These are phyloP conservation scores for Heterobasidion irregulare DNA, from an alignment of 1,284 basidiomycete genomes.

Conservation along the genomic window DNA sequence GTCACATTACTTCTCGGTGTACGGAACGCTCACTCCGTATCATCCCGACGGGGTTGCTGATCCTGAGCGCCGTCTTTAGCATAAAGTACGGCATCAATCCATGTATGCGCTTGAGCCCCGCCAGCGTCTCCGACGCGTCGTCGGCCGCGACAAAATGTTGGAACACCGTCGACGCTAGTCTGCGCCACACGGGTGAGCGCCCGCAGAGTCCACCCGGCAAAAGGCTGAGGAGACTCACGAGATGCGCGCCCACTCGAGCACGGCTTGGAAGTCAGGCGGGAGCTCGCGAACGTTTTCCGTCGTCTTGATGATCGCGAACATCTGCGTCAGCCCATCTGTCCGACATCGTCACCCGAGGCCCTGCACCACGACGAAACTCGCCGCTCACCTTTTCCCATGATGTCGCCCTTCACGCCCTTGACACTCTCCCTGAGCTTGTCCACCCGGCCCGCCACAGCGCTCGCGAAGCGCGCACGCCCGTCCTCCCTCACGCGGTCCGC, in stretches of 20 bases:
- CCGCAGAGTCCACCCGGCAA: slow-evolving; percentile 13
- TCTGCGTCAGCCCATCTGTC: slow-evolving; percentile 76
- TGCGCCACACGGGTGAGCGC: slow-evolving; percentile 16
- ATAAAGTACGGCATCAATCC: slow-evolving; percentile 98
- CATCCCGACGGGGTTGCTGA: slow-evolving; percentile 97
- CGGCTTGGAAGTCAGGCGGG: slow-evolving; percentile 81
- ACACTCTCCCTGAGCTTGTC: slow-evolving; percentile 83
- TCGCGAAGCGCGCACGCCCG: slow-evolving; percentile 78
- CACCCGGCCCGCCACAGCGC: slow-evolving; percentile 82
- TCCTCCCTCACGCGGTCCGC: slow-evolving; percentile 88
- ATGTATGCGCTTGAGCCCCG: slow-evolving; percentile 87
- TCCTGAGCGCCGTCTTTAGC: slow-evolving; percentile 84
- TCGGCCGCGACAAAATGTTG: slow-evolving; percentile 93
- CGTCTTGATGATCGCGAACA: slow-evolving; percentile 84
- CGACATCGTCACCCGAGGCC: background rate
- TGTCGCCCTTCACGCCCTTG: slow-evolving; percentile 84
- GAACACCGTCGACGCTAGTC: slow-evolving; percentile 93
- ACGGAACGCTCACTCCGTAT: slow-evolving; percentile 51
- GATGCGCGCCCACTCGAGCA: slow-evolving; percentile 95
- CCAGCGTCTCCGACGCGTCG: slow-evolving; percentile 84
- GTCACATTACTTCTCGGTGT: background rate
- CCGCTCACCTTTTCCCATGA: slow-evolving; percentile 67
- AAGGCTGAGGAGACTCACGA: slow-evolving; percentile 49
- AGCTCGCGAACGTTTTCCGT: slow-evolving; percentile 76
- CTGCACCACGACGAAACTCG: background rate